A percentile compares a stretch with the other conserved stretches of the same genome.
These are phyloP conservation scores for Arachnomyces sp. DNA, from an alignment of 2,329 filamentous ascomycete genomes.

Conservation along the genomic window DNA sequence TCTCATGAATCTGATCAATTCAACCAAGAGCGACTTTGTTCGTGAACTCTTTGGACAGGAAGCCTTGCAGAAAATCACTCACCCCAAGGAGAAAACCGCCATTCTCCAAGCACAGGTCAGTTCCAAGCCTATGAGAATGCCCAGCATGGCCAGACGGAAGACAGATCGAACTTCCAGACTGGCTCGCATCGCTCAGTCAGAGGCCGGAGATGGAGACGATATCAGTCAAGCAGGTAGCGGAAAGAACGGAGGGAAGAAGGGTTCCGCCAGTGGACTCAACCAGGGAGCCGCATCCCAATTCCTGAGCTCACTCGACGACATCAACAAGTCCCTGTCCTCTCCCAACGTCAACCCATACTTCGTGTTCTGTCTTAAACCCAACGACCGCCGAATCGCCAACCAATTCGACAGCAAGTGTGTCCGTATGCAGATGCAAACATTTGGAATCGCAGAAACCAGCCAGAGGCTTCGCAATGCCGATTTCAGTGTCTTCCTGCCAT, in stretches of 20 bases:
- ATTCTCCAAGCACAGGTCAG: conserved; percentile 95
- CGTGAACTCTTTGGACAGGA: conserved; percentile 92
- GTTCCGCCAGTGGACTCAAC: conserved; percentile 37
- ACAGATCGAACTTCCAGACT: conserved; percentile 46
- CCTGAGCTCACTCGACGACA: conserved; percentile 76
- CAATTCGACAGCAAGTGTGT: conserved; percentile 99
- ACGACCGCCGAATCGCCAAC: conserved; percentile 92
- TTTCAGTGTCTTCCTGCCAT: conserved; percentile 91
- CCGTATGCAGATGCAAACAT: conserved; percentile 83
- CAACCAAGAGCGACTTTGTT: conserved; percentile 81
- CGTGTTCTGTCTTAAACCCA: conserved; percentile 93
- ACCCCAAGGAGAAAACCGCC: conserved; percentile 79
- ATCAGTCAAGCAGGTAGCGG: conserved; percentile 27
- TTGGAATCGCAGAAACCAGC: conserved; percentile 95
- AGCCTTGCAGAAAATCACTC: conserved; percentile 82
- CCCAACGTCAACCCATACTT: conserved; percentile 89
- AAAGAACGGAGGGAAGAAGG: conserved; percentile 27
- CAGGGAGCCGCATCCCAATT: conserved; percentile 93
- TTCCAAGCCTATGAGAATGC: conserved; percentile 86
- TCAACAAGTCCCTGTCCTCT: conserved; percentile 75
- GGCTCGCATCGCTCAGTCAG: conserved; percentile 12
- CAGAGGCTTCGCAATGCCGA: conserved; percentile 86
- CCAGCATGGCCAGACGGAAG: conserved; percentile 82
- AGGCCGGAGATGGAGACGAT: conserved; percentile 31
- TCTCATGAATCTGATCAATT: conserved; percentile 85